Conservation (phyloP, 1,284 basidiomycete species). For the Naganishia albida region DNA sequence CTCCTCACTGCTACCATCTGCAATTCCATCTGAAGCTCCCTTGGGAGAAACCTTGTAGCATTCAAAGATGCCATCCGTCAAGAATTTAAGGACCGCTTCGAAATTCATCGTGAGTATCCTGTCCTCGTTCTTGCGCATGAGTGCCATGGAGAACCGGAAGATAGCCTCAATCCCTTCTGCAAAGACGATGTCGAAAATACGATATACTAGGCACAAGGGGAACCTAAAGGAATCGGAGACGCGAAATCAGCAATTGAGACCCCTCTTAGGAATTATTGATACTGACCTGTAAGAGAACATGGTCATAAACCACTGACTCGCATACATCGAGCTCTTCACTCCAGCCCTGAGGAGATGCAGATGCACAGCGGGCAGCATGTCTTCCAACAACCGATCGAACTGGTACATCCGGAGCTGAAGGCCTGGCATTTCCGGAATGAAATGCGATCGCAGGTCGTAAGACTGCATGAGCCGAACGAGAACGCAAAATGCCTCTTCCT, state of each 20-base stretch:
- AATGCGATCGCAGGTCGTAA: slow-evolving; percentile 93
- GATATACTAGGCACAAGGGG: slow-evolving; percentile 88
- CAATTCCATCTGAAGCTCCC: background rate
- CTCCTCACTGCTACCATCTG: background rate
- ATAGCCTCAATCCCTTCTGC: slow-evolving; percentile 96
- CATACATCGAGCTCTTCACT: slow-evolving; percentile 93
- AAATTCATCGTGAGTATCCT: slow-evolving; percentile 75
- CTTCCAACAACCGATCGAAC: slow-evolving; percentile 93
- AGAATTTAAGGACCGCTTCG: slow-evolving; percentile 78
- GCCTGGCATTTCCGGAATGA: slow-evolving; percentile 96
- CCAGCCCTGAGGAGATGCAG: slow-evolving; percentile 90
- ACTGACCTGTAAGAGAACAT: slow-evolving; percentile 84
- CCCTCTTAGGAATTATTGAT: background rate
- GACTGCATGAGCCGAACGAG: slow-evolving; percentile 97
- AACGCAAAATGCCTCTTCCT: slow-evolving; percentile 95
- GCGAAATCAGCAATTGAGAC: background rate
- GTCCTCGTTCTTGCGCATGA: slow-evolving; percentile 87
- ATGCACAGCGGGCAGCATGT: slow-evolving; percentile 84
- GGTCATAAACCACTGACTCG: slow-evolving; percentile 96
- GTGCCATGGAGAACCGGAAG: slow-evolving; percentile 87
- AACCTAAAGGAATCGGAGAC: slow-evolving; percentile 66
- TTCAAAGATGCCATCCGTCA: slow-evolving; percentile 81
- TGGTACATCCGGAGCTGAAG: slow-evolving; percentile 83
- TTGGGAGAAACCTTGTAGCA: slow-evolving; percentile 63
- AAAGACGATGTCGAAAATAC: slow-evolving; percentile 80